Percentiles rank a stretch among this genome's conserved stretches.
phyloP scores from a whole-genome alignment of 2,329 filamentous ascomycete species.

The Thermothelomyces thermophilus region DNA sequence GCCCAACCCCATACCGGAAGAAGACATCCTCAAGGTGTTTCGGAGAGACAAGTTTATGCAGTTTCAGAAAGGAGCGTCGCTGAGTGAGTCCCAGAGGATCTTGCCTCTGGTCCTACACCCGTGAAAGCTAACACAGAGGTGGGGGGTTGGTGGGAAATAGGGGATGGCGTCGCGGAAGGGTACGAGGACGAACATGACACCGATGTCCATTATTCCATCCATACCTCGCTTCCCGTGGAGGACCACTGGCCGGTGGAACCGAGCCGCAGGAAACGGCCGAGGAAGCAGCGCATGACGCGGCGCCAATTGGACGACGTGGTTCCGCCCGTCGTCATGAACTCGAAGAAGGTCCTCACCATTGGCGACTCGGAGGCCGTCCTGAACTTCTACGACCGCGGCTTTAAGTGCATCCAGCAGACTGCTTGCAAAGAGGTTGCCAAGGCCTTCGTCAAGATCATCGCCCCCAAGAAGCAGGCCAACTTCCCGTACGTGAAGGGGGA shows the following conservation, averaged over 20 bases:
- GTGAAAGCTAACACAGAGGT: not conserved
- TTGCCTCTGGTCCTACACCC: not conserved
- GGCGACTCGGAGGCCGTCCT: slow-evolving; percentile 48
- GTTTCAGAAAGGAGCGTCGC: slow-evolving; percentile 30
- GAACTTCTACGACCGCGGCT: slow-evolving; percentile 54
- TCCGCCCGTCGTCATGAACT: slow-evolving; percentile 32
- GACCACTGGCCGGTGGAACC: slow-evolving; percentile 27
- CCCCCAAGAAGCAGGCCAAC: slow-evolving; percentile 70
- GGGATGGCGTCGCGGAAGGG: not conserved
- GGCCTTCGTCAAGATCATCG: slow-evolving; percentile 67
- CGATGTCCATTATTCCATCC: not conserved
- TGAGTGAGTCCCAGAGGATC: slow-evolving; percentile 30
- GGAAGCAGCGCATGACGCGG: slow-evolving; percentile 26
- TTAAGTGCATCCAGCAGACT: slow-evolving; percentile 63
- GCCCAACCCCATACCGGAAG: slow-evolving; percentile 35
- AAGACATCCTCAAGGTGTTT: slow-evolving; percentile 41
- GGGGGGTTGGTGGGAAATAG: not conserved
- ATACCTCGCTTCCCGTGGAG: slow-evolving; percentile 16
- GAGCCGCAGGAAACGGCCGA: slow-evolving; percentile 34
- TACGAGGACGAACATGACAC: slow-evolving; percentile 2
- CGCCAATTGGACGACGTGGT: slow-evolving; percentile 36
- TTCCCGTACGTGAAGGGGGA: slow-evolving; percentile 65
- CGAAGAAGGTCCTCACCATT: slow-evolving; percentile 44
- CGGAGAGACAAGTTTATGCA: slow-evolving; percentile 36
- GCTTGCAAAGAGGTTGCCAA: slow-evolving; percentile 68